Base-by-base conservation (phyloP, 352 stramenopile genomes). In the Pythium sp. region DNA sequence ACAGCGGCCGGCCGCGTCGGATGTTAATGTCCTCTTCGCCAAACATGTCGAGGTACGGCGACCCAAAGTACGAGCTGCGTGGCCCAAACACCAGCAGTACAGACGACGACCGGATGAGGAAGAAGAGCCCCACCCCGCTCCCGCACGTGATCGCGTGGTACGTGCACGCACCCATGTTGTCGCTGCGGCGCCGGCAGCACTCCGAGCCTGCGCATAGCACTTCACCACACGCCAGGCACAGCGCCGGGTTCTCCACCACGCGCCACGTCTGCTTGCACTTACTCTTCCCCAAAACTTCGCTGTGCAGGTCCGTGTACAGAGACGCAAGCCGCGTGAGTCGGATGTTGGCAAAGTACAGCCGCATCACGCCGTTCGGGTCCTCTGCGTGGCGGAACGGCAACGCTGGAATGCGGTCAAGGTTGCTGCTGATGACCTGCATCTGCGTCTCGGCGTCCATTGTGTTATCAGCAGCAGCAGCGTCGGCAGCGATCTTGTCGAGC, bases 11-110 rank as follows among this genome's bases (percentile, higher is more conserved):
- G 2, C 88, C 86, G 51, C 88, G 86, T 56, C 86, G 77, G 32
- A 95, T 70, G 57, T 93, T 91, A 64, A 94, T 91, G 60, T 95
- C 88, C 73, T 95, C 86, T 81, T 95, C 88, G 24, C 86, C 88
- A 80, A 95, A 95, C 83, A 92, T 93, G 65, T 95, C 88, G 26
- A 95, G 79, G 62, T 94, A 95, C 43, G 86, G 85, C 66, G 86
- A 94, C 5, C 84, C 82, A 64, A 95, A 95, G 79, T 93, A 95
- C 43, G 82, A 95, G 62, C 82, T 90, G 18, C 86, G 75, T 0
- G 84, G 82, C 0, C 82, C 83, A 57, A 89, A 92, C 0, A 95
- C 75, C 1, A 95, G 72, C 60, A 95, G 65, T 64, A 93, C 86
- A 2, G 82, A 92, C 20, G 82, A 92, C 64, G 84, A 89, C 3